Percentiles rank a stretch among this genome's conserved stretches.
Evolutionary conservation across 169 alveolate genomes (phyloP).

Genomic region (Plasmodium fragile): DNA sequence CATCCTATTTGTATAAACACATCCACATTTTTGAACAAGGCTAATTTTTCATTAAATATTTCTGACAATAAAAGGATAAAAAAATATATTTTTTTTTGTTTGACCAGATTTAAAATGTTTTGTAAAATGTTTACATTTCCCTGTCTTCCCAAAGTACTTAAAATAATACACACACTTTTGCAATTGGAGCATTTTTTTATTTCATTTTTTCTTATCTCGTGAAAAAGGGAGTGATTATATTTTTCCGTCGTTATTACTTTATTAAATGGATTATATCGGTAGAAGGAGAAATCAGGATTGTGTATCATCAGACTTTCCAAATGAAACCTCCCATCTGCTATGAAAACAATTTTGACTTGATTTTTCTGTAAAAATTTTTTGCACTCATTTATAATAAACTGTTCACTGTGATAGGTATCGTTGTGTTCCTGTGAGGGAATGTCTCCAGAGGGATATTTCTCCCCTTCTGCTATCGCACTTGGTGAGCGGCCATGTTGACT

Average conservation of each 20-base stretch:
- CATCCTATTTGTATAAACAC: slow-evolving; percentile 95
- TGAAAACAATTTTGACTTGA: slow-evolving; percentile 86
- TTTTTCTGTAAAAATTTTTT: slow-evolving; percentile 46
- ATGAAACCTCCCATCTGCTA: slow-evolving; percentile 99
- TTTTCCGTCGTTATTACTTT: slow-evolving; percentile 87
- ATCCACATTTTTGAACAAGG: slow-evolving; percentile 79
- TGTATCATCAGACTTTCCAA: slow-evolving; percentile 99
- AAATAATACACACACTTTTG: slow-evolving; percentile 81
- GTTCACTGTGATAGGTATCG: background rate
- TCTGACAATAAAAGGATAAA: slow-evolving; percentile 82
- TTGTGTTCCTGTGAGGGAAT: background rate
- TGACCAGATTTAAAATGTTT: slow-evolving; percentile 74
- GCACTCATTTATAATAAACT: slow-evolving; percentile 79
- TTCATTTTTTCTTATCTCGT: slow-evolving; percentile 89
- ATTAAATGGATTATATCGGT: slow-evolving; percentile 96
- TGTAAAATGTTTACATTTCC: slow-evolving; percentile 85
- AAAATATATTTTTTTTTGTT: slow-evolving; percentile 39
- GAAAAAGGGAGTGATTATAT: slow-evolving; percentile 90
- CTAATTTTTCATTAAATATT: slow-evolving; percentile 81
- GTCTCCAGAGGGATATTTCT: background rate
- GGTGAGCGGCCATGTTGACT: background rate
- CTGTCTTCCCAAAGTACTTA: slow-evolving; percentile 90
- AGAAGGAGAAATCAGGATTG: slow-evolving; percentile 94
- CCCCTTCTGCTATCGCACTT: background rate
- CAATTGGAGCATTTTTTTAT: slow-evolving; percentile 81